Evolutionary conservation across 1,139 yeast genomes (phyloP).

Genomic region (Oligophagozyma castellii): DNA sequence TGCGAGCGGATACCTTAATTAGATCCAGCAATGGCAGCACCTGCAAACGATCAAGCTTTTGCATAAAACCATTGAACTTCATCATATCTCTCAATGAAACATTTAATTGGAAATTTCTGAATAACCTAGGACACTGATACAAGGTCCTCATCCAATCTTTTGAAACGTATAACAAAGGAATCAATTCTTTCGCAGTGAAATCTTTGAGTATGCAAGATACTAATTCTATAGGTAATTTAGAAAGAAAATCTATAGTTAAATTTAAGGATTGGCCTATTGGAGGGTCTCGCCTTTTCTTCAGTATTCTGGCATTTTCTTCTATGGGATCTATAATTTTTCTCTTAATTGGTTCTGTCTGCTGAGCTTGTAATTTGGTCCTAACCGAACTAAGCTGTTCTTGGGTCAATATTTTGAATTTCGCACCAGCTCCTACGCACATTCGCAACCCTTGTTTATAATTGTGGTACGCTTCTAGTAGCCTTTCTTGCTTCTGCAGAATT

Average conservation of each 20-base stretch:
- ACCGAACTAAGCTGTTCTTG: conserved; percentile 1
- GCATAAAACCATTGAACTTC: conserved; percentile 9
- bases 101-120: conserved; percentile 9
- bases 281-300: conserved; percentile 1
- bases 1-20: conserved; percentile 8
- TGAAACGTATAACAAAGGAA: conserved; percentile 10
- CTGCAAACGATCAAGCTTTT: conserved; percentile 3
- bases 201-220: conserved; percentile 9
- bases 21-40: conserved; percentile 2
- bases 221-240: conserved; percentile 16
- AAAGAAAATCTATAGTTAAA: conserved; percentile 12
- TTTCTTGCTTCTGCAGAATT: conserved; percentile 24
- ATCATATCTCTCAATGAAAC: conserved; percentile 1
- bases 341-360: background rate
- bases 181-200: conserved; percentile 12
- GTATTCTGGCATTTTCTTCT: conserved; percentile 6
- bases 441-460: conserved; percentile 31
- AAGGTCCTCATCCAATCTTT: conserved; percentile 15
- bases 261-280: background rate
- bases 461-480: conserved; percentile 32
- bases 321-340: conserved; percentile 14
- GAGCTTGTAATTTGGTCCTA: background rate
- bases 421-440: conserved; percentile 7
- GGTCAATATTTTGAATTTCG: background rate
- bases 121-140: conserved; percentile 9